phyloP scores from a whole-genome alignment of 2,329 filamentous ascomycete species.

The Curvularia spicifera region DNA sequence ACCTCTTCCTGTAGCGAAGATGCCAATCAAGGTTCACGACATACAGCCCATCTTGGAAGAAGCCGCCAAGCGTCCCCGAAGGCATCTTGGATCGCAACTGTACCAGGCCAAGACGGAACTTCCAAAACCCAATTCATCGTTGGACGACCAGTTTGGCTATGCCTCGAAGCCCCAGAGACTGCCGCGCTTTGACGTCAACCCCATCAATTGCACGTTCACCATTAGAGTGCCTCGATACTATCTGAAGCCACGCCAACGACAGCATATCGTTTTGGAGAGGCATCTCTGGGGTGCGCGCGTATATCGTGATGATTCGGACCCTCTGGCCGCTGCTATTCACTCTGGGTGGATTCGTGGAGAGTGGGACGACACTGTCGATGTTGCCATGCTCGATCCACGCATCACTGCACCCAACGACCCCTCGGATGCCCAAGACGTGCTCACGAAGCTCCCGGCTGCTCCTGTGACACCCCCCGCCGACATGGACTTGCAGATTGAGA shows the following conservation, averaged over 20 bases:
- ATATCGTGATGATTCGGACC: constrained; percentile 95
- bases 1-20: constrained; percentile 56
- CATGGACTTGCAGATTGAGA: constrained; percentile 84
- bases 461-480: constrained; percentile 70
- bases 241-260: constrained; percentile 70
- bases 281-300: constrained; percentile 93
- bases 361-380: constrained; percentile 80
- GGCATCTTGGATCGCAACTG: constrained; percentile 82
- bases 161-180: constrained; percentile 71
- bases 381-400: constrained; percentile 66
- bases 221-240: constrained; percentile 85
- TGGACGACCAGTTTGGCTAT: constrained; percentile 64
- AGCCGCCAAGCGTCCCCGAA: constrained; percentile 72
- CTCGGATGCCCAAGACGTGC: constrained; percentile 52
- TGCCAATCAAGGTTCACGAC: constrained; percentile 67
- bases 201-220: constrained; percentile 84
- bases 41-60: constrained; percentile 68
- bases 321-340: constrained; percentile 91
- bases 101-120: constrained; percentile 72
- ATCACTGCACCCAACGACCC: constrained; percentile 54
- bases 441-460: constrained; percentile 51
- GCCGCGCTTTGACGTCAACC: constrained; percentile 76
- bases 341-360: constrained; percentile 90
- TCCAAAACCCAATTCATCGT: constrained; percentile 49
- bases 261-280: constrained; percentile 81